phyloP scores from a whole-genome alignment of 441 rosid species.

The Euphorbia corollata region DNA sequence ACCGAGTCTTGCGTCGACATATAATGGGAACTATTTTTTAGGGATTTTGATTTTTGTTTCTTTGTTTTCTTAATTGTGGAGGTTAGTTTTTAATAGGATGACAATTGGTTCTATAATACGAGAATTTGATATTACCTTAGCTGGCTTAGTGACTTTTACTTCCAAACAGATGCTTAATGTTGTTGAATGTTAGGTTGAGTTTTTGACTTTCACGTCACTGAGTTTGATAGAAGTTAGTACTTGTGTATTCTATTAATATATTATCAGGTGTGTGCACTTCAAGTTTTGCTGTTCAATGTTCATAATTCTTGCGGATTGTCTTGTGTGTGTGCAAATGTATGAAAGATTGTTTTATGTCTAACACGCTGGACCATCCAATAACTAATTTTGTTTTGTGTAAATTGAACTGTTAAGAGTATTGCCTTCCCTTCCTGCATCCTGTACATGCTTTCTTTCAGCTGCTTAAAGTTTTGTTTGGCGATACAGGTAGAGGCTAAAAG shows the following conservation, averaged over 20 bases:
- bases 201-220: neutral
- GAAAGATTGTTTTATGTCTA: neutral
- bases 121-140: neutral
- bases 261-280: neutral
- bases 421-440: neutral
- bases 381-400: neutral
- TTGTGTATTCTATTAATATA: neutral
- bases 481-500: slow-evolving; percentile 81
- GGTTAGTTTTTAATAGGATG: neutral
- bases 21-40: neutral
- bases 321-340: neutral
- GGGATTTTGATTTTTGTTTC: neutral
- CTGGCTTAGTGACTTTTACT: neutral
- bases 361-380: neutral
- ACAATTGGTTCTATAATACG: neutral
- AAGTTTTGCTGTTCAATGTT: neutral
- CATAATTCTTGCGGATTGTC: neutral
- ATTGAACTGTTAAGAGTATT: neutral
- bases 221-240: neutral
- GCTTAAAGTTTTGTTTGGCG: slow-evolving; percentile 18
- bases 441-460: neutral
- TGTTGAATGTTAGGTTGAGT: neutral
- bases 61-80: neutral
- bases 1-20: neutral
- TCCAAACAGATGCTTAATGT: neutral